Base-by-base conservation (phyloP, 352 stramenopile genomes). In the Globisporangium irregulare region DNA sequence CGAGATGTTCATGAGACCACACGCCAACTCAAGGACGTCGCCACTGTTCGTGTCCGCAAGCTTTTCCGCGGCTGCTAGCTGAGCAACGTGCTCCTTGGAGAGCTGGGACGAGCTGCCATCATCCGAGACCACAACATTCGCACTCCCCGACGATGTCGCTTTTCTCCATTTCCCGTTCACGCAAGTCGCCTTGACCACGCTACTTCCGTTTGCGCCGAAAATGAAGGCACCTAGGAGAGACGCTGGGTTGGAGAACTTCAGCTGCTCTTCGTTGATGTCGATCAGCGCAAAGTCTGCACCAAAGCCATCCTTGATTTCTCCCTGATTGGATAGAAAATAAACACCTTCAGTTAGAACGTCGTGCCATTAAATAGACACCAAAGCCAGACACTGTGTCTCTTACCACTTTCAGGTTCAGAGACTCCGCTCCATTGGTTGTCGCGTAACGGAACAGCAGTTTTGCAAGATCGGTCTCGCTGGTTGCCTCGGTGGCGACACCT, bases 101-200 rank as follows among this genome's bases (percentile, higher is more conserved):
- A 80, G 59, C 67, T 67, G 58, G 7, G 74, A 38, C 0, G 66
- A 61, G 25, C 62, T 51, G 29, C 32, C 54, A 20, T 41, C 9
- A 60, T 58, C 53, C 12, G 20, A 29, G 38, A 3, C 29, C 10
- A 46, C 24, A 20, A 22, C 14, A n/a, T 43, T 66, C 8, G 43
- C 53, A 54, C 27, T 67, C 9, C 55, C 55, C 10, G 67, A 46
- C 12, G 73, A 71, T 8, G 77, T 86, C 22, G 43, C 18, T 54
- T 82, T 73, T 51, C 79, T 74, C 84, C 84, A 92, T 69, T 86
- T 86, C 57, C 84, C 84, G 62, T 91, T 89, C 62, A 92, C 84
- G 3, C 73, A 79, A 2, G 82, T 92, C n/a, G 84, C 84, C 68
- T 89, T 90, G 53, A 92, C 76, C 1, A 92, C 82, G 55, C 76